Conservation (phyloP, 1,284 basidiomycete genomes). For the Retiboletus flavoniger region DNA sequence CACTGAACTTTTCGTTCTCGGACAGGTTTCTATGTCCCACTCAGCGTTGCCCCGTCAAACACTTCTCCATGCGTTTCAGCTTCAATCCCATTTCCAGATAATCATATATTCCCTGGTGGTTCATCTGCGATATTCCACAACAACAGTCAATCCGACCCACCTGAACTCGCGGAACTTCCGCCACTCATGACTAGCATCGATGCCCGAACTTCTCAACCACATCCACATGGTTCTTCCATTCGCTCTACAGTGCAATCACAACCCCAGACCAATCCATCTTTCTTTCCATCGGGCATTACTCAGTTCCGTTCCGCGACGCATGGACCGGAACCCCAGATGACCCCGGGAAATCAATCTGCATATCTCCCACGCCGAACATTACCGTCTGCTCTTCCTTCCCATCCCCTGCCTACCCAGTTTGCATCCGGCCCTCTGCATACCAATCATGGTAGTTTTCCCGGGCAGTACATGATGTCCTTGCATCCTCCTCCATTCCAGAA, state of each 20-base stretch:
- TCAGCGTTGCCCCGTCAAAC: background rate
- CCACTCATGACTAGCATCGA: background rate
- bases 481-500: conserved; percentile 40
- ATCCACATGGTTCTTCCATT: background rate
- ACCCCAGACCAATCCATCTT: conserved; percentile 3
- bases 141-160: conserved; percentile 1
- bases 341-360: background rate
- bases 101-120: background rate
- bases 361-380: background rate
- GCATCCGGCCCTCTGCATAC: conserved; percentile 29
- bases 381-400: conserved; percentile 1
- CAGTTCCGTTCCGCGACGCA: background rate
- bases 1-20: background rate
- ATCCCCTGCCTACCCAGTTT: conserved; percentile 9
- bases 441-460: conserved; percentile 40
- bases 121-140: conserved; percentile 3
- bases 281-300: background rate
- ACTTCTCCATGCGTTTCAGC: background rate
- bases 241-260: background rate
- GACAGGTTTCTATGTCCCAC: conserved; percentile 7
- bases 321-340: background rate
- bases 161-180: background rate
- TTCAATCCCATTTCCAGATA: background rate
- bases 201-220: background rate
- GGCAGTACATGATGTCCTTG: conserved; percentile 48